Conservation (phyloP, 345 rosid genomes). For the Ricinus communis region DNA sequence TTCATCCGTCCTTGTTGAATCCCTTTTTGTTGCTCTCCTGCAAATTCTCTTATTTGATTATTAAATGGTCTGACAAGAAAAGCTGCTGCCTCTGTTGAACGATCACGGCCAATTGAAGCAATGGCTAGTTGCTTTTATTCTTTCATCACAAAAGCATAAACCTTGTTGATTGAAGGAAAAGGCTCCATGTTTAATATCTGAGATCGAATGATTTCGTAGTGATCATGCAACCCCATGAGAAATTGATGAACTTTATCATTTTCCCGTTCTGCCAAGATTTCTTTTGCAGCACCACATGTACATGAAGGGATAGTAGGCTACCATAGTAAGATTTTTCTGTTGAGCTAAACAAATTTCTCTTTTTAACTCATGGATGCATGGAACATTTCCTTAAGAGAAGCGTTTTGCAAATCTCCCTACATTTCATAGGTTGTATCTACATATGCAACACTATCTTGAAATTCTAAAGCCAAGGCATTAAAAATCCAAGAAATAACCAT, state of each 20-base stretch:
- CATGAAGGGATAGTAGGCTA: neutral
- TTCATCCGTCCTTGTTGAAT: too few relatives aligned
- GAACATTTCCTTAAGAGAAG: slow-evolving; percentile 9
- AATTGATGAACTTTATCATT: neutral
- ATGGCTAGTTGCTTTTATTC: neutral
- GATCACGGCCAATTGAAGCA: neutral
- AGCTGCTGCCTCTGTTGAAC: neutral
- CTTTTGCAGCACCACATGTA: neutral
- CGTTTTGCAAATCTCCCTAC: neutral
- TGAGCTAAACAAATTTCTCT: neutral
- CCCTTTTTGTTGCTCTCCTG: neutral
- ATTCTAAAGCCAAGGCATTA: neutral
- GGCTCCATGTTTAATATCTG: slow-evolving; percentile 1
- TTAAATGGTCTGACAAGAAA: neutral
- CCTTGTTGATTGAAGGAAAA: neutral
- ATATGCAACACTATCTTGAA: neutral
- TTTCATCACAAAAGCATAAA: neutral
- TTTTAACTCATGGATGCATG: neutral
- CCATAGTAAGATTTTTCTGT: neutral
- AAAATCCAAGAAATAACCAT: slow-evolving; percentile 8
- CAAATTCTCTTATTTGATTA: neutral
- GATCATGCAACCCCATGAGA: neutral
- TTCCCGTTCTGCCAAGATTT: neutral
- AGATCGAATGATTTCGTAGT: neutral
- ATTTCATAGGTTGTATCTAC: neutral